A percentile compares a stretch with the other conserved stretches of the same genome.
These are phyloP conservation scores for Dendrobium nobile DNA, from an alignment of 106 monocot genomes.

Conservation along the genomic window DNA sequence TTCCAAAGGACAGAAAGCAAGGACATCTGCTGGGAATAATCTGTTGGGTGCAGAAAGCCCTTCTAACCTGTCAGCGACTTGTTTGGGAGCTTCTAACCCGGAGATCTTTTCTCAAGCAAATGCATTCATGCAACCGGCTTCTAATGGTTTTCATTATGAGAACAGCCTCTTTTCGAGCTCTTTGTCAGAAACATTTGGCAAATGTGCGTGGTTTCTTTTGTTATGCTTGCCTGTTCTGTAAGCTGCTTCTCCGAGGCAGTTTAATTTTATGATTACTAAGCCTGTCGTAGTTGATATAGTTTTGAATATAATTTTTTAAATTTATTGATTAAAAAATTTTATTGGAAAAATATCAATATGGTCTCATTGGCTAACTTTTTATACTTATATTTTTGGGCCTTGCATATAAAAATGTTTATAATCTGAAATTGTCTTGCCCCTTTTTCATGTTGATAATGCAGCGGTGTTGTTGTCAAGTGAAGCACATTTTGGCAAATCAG, in stretches of 20 bases:
- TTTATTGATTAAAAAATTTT: background rate
- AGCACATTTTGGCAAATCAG: slow-evolving; percentile 29
- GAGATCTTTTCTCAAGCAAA: slow-evolving; percentile 14
- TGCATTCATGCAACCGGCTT: slow-evolving; percentile 6
- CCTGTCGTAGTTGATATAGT: background rate
- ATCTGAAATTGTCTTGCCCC: background rate
- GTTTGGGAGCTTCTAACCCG: slow-evolving; percentile 17
- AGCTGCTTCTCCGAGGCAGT: background rate
- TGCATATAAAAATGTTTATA: slow-evolving; percentile 23
- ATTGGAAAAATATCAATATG: background rate
- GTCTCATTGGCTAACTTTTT: background rate
- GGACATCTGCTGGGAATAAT: slow-evolving; percentile 14
- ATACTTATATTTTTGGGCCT: background rate
- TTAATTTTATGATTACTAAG: too few species aligned
- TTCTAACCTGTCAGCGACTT: slow-evolving; percentile 1
- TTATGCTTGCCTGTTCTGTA: background rate
- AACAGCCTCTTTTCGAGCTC: slow-evolving; percentile 51
- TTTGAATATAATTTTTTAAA: background rate
- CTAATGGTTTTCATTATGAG: slow-evolving; percentile 22
- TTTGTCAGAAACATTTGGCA: slow-evolving; percentile 35
- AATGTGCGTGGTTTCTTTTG: slow-evolving; percentile 28
- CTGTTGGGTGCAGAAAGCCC: slow-evolving; percentile 15
- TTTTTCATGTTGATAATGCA: slow-evolving; percentile 22
- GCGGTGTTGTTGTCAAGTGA: slow-evolving; percentile 35
- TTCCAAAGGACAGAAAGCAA: slow-evolving; percentile 24